These are phyloP conservation scores for Hanseniaspora singularis DNA, from an alignment of 805 yeast genomes.

Conservation along the genomic window DNA sequence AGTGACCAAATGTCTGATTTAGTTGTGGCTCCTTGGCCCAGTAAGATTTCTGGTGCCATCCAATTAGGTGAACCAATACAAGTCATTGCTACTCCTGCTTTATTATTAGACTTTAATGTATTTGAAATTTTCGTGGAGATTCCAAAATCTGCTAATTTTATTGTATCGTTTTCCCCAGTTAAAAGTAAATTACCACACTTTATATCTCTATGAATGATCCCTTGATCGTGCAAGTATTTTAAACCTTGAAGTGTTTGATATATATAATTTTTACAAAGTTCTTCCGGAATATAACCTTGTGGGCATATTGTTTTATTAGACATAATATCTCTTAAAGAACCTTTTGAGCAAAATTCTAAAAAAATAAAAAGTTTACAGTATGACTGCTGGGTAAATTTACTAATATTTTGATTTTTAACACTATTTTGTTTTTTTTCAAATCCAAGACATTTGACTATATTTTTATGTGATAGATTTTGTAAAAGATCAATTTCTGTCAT, in stretches of 20 bases:
- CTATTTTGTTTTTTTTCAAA: constrained; percentile 54
- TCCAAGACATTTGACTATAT: constrained; percentile 86
- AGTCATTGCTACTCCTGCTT: constrained; percentile 35
- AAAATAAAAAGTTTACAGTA: constrained; percentile 58
- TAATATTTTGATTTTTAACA: background rate
- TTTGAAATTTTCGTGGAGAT: constrained; percentile 74
- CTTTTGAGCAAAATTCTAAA: constrained; percentile 57
- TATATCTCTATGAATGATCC: constrained; percentile 82
- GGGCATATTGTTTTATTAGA: constrained; percentile 18
- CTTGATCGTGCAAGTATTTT: constrained; percentile 57
- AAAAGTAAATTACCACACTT: constrained; percentile 84
- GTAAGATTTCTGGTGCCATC: constrained; percentile 97
- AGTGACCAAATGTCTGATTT: constrained; percentile 88
- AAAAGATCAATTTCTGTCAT: constrained; percentile 61
- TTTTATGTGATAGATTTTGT: constrained; percentile 68
- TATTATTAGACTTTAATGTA: constrained; percentile 11
- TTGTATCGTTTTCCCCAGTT: constrained; percentile 49
- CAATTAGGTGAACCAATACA: constrained; percentile 87
- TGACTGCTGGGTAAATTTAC: background rate
- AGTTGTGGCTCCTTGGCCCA: constrained; percentile 72
- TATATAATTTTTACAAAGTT: constrained; percentile 47
- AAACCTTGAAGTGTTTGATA: constrained; percentile 63
- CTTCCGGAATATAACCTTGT: constrained; percentile 44
- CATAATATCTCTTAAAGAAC: constrained; percentile 42
- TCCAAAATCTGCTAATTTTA: constrained; percentile 90